Percentiles rank a stretch among this genome's conserved stretches.
Conservation (phyloP, 371 early-diverging fungal species). For the Rhizopus arrhizus region DNA sequence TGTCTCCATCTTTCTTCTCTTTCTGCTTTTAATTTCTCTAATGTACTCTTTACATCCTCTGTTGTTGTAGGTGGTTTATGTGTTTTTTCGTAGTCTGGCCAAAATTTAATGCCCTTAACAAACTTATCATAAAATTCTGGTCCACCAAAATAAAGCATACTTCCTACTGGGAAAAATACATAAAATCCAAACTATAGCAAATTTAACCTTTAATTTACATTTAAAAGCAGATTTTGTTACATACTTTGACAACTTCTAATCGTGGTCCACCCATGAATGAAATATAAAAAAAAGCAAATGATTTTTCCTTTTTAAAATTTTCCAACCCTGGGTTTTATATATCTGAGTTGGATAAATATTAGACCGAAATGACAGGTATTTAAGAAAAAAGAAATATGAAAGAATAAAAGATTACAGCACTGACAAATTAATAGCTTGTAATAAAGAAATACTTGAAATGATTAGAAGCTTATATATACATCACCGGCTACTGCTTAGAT, state of each 20-base stretch:
- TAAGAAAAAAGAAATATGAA: not conserved
- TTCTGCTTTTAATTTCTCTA: constrained; percentile 46
- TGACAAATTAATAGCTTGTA: no score
- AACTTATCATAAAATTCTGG: constrained; percentile 54
- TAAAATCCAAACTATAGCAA: constrained; percentile 53
- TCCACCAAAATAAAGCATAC: constrained; percentile 60
- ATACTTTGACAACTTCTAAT: constrained; percentile 56
- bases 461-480: no score
- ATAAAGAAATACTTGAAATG: no score
- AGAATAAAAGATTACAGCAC: not conserved
- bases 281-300: constrained; percentile 4
- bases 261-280: constrained; percentile 51
- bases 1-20: constrained; percentile 55
- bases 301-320: not conserved
- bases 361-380: not conserved
- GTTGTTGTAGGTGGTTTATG: constrained; percentile 53
- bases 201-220: not conserved
- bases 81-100: constrained; percentile 53
- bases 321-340: not conserved
- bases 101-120: constrained; percentile 55
- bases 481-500: not conserved
- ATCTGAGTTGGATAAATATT: not conserved
- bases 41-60: constrained; percentile 40
- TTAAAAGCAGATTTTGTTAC: not conserved
- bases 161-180: constrained; percentile 57